phyloP scores from a whole-genome alignment of 164 flowering plant genomes.

The Stephania cephalantha region DNA sequence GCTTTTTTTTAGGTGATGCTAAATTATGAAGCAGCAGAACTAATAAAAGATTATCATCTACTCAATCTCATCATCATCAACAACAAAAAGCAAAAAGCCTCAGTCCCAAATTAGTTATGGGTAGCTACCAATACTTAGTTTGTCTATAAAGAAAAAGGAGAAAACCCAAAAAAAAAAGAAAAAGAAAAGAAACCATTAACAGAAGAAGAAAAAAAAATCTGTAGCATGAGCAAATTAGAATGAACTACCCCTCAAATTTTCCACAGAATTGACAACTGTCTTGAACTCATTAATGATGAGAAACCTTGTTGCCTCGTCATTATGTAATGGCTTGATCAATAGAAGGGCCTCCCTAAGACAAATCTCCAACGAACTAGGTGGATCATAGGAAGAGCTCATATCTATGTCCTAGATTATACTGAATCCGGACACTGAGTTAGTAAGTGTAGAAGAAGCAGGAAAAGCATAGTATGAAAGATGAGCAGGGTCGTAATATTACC shows the following conservation, averaged over 20 bases:
- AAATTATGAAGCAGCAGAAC: too few relatives aligned
- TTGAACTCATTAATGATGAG: constrained; percentile 44
- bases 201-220: neutral
- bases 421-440: neutral
- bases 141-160: neutral
- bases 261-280: constrained; percentile 40
- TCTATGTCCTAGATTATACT: constrained; percentile 7
- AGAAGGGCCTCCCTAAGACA: constrained; percentile 42
- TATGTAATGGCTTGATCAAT: constrained; percentile 43
- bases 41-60: too few relatives aligned
- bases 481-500: neutral
- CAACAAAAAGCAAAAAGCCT: too few relatives aligned
- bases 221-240: neutral
- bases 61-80: too few relatives aligned
- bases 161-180: neutral
- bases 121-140: neutral
- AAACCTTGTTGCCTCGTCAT: constrained; percentile 41
- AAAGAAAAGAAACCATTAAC: neutral
- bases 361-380: constrained; percentile 30
- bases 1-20: too few relatives aligned
- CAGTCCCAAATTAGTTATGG: too few relatives aligned
- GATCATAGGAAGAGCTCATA: neutral
- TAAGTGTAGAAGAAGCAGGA: neutral
- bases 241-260: constrained; percentile 63
- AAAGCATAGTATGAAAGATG: neutral